Percentiles rank a stretch among this genome's conserved stretches.
Evolutionary conservation across 179 eudicot genomes (phyloP).

Genomic region (Heliamphora pulchella): DNA sequence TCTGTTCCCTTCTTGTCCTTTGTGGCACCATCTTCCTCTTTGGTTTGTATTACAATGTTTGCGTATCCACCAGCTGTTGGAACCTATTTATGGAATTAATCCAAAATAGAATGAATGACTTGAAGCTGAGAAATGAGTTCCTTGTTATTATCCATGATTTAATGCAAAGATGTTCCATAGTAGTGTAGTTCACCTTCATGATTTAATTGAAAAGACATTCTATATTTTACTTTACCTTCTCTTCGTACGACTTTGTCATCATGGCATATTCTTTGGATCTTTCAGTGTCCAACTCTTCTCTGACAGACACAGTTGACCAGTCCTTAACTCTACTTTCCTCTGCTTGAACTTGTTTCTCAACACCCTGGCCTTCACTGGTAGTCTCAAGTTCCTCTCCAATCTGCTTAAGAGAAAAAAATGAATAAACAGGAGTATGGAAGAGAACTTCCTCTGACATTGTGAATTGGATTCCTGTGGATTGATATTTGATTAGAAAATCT

Average conservation of each 20-base stretch:
- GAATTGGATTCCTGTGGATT: neutral
- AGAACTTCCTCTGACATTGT: neutral
- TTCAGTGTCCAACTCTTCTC: neutral
- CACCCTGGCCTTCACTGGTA: neutral
- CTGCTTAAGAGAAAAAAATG: constrained; percentile 7
- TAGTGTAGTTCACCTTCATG: too few species aligned
- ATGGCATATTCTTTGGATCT: constrained; percentile 10
- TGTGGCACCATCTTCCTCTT: constrained; percentile 3
- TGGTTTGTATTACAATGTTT: neutral
- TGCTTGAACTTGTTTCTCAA: constrained; percentile 3
- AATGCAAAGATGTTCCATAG: neutral
- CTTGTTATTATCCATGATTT: neutral
- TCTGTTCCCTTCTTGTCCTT: neutral
- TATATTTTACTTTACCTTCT: constrained; percentile 9
- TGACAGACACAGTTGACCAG: neutral
- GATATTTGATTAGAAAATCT: neutral
- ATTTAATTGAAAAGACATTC: neutral
- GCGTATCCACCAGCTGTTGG: constrained; percentile 4
- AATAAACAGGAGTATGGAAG: neutral
- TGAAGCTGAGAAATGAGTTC: neutral
- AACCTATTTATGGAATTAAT: neutral
- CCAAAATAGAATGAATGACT: neutral
- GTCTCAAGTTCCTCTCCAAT: constrained; percentile 3
- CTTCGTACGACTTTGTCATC: neutral
- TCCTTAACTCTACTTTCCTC: neutral